phyloP scores from a whole-genome alignment of 345 rosid species.

The Sisymbrium irio region DNA sequence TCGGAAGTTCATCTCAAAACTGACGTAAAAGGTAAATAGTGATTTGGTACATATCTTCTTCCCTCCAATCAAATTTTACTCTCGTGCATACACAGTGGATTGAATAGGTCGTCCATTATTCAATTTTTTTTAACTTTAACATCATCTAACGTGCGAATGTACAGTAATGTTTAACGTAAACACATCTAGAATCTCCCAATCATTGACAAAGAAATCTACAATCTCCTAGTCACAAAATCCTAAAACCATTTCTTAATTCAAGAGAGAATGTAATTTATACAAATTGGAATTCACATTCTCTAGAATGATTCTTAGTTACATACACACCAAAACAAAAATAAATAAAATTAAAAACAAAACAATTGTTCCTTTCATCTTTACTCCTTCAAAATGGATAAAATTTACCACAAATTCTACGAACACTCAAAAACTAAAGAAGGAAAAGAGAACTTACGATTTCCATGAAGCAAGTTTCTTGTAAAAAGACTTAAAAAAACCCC shows the following conservation, averaged over 20 bases:
- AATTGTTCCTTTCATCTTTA: slow-evolving; percentile 13
- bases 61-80: slow-evolving; percentile 22
- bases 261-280: slow-evolving; percentile 24
- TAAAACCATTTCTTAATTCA: background rate
- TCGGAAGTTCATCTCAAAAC: background rate
- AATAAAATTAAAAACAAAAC: slow-evolving; percentile 19
- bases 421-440: too few species aligned
- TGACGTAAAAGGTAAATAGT: slow-evolving; percentile 16
- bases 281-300: slow-evolving; percentile 23
- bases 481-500: background rate
- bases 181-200: background rate
- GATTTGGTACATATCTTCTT: slow-evolving; percentile 25
- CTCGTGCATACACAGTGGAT: slow-evolving; percentile 2
- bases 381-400: slow-evolving; percentile 13
- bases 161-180: background rate
- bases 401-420: slow-evolving; percentile 10
- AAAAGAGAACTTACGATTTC: slow-evolving; percentile 14
- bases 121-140: too few species aligned
- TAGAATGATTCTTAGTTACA: slow-evolving; percentile 23
- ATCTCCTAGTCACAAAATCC: background rate
- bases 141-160: background rate
- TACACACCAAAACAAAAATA: slow-evolving; percentile 8
- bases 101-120: background rate
- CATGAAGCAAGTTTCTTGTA: slow-evolving; percentile 16
- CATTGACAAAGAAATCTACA: background rate